Evolutionary conservation across 192 early-diverging fungal genomes (phyloP), one percentile per base, ranked within the genome.

Genomic region (Rhizophagus clarus): DNA sequence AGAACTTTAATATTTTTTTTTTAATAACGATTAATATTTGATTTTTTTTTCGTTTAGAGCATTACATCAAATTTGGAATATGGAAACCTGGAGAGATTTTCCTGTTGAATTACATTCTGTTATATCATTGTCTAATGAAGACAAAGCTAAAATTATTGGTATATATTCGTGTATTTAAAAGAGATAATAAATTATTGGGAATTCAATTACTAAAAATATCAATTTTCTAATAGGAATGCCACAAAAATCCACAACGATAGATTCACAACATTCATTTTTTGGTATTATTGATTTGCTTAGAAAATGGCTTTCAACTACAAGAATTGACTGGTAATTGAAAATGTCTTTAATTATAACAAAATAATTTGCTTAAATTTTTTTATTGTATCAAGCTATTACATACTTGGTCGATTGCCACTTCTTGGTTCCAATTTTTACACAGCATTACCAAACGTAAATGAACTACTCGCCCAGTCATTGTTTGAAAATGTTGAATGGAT

Each of bases 351-450:
- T 20, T 42, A 42, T 31, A 31, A 24, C 42, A 71, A 24, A 70
- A 37, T 45, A 7, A 40, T 28, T 20, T 72, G n/a, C 26, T 12
- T 17, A 14, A 26, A 12, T 47, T 28, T 14, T n/a, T 7, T 40
- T 40, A 40, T 40, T 40, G 8, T 40, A 40, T 37, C 17, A 22
- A 72, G 71, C 17, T 85, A 83, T 72, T 66, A 76, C 24, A 29
- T 85, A 8, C 56, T 85, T 24, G 77, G 82, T 8, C 80, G 79
- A n/a, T 24, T 81, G 20, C 62, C 82, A 7, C 20, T 76, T 17
- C 63, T 85, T 12, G 84, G 82, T 32, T 63, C 77, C 14, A 32
- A 76, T 15, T 85, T 85, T 61, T 85, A 85, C 24, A 80, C 80
- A 6, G 83, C 20, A 56, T 56, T 76, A 15, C 77, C 80, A 29